These are phyloP conservation scores for Epichloe elymi DNA, from an alignment of 2,329 filamentous ascomycete species.

Conservation along the genomic window DNA sequence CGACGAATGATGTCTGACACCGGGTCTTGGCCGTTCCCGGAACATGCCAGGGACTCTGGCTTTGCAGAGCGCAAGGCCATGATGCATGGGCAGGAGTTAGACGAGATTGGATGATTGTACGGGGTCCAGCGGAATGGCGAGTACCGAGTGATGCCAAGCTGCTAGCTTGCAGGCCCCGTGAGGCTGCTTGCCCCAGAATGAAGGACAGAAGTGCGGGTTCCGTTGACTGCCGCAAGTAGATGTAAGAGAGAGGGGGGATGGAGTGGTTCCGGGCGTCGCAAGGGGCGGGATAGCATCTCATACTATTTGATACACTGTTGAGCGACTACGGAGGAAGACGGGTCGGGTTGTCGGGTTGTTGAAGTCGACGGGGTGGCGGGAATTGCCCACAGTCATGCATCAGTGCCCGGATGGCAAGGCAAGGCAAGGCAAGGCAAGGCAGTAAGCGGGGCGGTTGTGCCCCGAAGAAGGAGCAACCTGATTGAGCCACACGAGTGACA, in stretches of 20 bases:
- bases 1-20: conserved; percentile 2
- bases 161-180: background rate
- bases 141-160: background rate
- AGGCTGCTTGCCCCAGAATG: background rate
- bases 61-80: background rate
- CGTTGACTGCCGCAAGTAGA: background rate
- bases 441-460: too few species aligned
- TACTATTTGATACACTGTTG: background rate
- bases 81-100: background rate
- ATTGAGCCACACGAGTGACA: too few species aligned
- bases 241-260: background rate
- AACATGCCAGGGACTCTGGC: background rate
- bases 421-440: background rate
- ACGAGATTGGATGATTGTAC: background rate
- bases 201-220: background rate
- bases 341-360: too few species aligned
- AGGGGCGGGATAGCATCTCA: background rate
- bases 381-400: too few species aligned
- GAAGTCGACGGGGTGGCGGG: too few species aligned
- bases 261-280: too few species aligned
- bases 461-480: background rate
- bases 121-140: background rate
- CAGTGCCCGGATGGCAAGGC: too few species aligned
- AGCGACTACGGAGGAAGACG: too few species aligned
- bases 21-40: background rate